Conservation (phyloP, 2,329 filamentous ascomycete genomes). For the Hortaea sp. region DNA sequence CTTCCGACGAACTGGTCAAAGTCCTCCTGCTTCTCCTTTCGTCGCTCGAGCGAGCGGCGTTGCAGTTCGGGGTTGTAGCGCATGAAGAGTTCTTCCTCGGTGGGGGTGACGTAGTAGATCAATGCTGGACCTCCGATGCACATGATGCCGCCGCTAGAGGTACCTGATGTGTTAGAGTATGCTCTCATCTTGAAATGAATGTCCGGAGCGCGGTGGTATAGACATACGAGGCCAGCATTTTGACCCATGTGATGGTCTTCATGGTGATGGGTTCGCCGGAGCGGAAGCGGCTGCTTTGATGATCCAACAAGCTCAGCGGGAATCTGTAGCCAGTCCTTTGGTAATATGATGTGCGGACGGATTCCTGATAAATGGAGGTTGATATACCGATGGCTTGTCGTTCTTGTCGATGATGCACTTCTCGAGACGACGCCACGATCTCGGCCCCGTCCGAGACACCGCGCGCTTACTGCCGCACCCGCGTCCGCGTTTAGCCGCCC, state of each 20-base stretch:
- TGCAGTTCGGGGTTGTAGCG: slow-evolving; percentile 93
- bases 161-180: neutral
- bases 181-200: too few relatives aligned
- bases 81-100: slow-evolving; percentile 82
- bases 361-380: too few relatives aligned
- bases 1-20: slow-evolving; percentile 79
- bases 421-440: neutral
- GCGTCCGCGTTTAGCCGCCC: neutral
- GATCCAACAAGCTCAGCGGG: too few relatives aligned
- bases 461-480: neutral
- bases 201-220: neutral
- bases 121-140: slow-evolving; percentile 78
- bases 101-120: slow-evolving; percentile 68
- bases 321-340: too few relatives aligned
- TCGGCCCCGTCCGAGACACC: neutral
- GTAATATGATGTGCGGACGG: too few relatives aligned
- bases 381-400: too few relatives aligned
- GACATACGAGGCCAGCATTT: slow-evolving; percentile 61
- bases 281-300: too few relatives aligned
- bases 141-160: slow-evolving; percentile 56
- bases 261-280: slow-evolving; percentile 18
- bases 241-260: slow-evolving; percentile 45
- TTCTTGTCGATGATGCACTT: neutral
- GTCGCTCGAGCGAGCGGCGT: slow-evolving; percentile 70
- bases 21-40: slow-evolving; percentile 66